A percentile compares a stretch with the other conserved stretches of the same genome.
These are phyloP conservation scores for Ganoderma resinaceum DNA, from an alignment of 1,284 basidiomycete species.

Conservation along the genomic window DNA sequence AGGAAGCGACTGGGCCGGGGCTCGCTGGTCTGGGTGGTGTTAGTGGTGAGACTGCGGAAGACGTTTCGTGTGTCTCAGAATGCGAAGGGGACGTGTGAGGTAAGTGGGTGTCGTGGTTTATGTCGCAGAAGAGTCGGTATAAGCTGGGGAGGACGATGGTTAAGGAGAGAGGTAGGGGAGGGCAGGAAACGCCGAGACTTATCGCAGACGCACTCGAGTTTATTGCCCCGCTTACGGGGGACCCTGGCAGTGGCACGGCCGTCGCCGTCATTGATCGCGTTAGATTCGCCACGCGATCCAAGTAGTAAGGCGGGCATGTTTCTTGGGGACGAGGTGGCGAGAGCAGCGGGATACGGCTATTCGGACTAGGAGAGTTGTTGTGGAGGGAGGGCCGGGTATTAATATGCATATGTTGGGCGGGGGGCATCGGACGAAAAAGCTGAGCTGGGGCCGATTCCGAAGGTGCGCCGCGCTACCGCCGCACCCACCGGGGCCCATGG, in stretches of 20 bases:
- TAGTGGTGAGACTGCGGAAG: background rate
- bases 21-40: constrained; percentile 6
- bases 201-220: constrained; percentile 33
- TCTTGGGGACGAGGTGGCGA: background rate
- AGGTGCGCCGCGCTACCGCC: constrained; percentile 27
- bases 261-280: constrained; percentile 23
- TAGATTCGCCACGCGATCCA: constrained; percentile 24
- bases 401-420: constrained; percentile 8
- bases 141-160: constrained; percentile 23
- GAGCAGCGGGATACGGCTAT: background rate
- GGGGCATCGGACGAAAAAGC: constrained; percentile 5
- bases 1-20: constrained; percentile 2
- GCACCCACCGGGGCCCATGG: constrained; percentile 7
- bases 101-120: constrained; percentile 15
- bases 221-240: constrained; percentile 30
- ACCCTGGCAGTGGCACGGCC: constrained; percentile 19
- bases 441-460: constrained; percentile 2
- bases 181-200: constrained; percentile 24
- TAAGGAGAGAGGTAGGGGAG: constrained; percentile 18
- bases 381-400: constrained; percentile 5
- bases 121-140: constrained; percentile 28
- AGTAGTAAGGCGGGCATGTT: constrained; percentile 29
- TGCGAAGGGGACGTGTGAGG: constrained; percentile 1
- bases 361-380: background rate
- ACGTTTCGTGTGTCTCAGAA: background rate